Evolutionary conservation across 1,284 basidiomycete species (phyloP).

Genomic region (Vanrija humicola): DNA sequence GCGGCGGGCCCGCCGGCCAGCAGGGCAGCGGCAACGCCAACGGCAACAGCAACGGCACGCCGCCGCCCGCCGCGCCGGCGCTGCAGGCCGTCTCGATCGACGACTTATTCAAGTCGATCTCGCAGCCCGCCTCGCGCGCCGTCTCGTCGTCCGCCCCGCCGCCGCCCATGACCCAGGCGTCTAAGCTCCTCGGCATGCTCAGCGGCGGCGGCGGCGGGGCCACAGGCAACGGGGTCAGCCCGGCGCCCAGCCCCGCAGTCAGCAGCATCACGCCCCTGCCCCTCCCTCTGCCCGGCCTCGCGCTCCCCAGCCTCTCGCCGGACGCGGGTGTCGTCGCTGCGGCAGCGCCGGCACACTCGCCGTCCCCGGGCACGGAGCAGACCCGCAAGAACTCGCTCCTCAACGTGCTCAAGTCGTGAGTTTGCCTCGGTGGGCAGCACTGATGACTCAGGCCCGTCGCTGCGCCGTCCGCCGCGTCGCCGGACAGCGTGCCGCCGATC

Average conservation of each 20-base stretch:
- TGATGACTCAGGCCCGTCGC: not conserved
- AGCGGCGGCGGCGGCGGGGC: constrained; percentile 1
- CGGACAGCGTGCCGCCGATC: constrained; percentile 1
- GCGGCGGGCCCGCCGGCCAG: constrained; percentile 3
- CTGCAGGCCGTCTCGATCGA: constrained; percentile 30
- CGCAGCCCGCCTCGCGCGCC: not conserved
- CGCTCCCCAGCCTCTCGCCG: not conserved
- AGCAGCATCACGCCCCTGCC: not conserved
- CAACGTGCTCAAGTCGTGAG: constrained; percentile 13
- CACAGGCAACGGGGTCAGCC: constrained; percentile 5
- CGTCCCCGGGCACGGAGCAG: not conserved
- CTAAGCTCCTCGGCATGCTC: constrained; percentile 20
- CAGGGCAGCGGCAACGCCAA: constrained; percentile 1
- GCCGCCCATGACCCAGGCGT: constrained; percentile 5
- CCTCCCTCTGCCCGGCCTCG: not conserved
- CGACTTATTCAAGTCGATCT: constrained; percentile 39
- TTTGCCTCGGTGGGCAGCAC: not conserved
- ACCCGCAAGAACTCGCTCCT: constrained; percentile 8
- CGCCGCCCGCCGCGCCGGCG: constrained; percentile 24
- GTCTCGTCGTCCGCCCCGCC: not conserved
- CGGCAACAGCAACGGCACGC: constrained; percentile 7
- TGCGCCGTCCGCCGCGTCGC: not conserved
- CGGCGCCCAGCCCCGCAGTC: not conserved
- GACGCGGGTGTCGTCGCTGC: not conserved
- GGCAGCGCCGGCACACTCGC: not conserved